These are phyloP conservation scores for Calonectria hawksworthii DNA, from an alignment of 2,329 filamentous ascomycete species.

Conservation along the genomic window DNA sequence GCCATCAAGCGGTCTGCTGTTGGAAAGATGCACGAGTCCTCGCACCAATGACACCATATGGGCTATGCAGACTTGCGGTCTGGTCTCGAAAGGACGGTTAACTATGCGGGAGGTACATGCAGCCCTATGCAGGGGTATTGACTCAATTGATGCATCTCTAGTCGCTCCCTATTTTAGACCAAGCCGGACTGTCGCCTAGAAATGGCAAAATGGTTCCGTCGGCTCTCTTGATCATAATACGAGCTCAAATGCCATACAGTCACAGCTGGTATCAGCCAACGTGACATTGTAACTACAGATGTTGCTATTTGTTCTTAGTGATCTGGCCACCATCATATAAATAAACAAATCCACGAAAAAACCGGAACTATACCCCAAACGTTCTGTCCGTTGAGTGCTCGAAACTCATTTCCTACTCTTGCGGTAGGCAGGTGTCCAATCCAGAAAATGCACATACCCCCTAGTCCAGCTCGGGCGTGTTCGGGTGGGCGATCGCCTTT, in stretches of 20 bases:
- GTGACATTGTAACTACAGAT: not conserved
- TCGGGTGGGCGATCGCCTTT: not conserved
- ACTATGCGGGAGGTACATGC: not conserved
- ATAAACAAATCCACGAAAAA: not conserved
- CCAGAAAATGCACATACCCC: not conserved
- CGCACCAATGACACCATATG: not conserved
- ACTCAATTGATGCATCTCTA: not conserved
- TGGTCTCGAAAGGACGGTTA: not conserved
- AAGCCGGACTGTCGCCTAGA: not conserved
- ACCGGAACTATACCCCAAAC: not conserved
- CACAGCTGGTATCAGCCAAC: not conserved
- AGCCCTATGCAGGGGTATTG: constrained; percentile 10
- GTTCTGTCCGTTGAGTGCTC: not conserved
- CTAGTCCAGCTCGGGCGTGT: constrained; percentile 8
- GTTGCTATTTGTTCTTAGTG: not conserved
- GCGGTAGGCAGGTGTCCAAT: not conserved
- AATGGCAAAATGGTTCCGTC: not conserved
- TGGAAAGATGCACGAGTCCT: not conserved
- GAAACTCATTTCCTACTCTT: not conserved
- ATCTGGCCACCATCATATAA: not conserved
- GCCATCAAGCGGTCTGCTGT: not conserved
- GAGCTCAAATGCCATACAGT: not conserved
- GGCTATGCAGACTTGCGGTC: not conserved
- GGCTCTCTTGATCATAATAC: not conserved
- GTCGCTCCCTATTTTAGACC: not conserved